phyloP scores from a whole-genome alignment of 495 filamentous ascomycete species.

The Zalerion maritima region DNA sequence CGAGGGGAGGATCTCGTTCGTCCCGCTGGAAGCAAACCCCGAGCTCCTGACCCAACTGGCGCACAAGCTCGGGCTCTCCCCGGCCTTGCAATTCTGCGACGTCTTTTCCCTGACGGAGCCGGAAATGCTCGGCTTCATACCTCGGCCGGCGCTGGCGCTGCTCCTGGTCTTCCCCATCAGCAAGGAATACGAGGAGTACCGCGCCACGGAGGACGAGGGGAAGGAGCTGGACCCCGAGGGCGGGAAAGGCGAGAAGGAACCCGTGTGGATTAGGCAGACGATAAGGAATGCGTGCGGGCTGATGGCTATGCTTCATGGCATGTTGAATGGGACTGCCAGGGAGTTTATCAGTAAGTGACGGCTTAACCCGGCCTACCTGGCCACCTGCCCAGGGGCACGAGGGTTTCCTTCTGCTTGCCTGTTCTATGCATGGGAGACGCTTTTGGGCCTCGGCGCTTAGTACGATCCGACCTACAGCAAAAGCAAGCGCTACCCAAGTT shows the following conservation, averaged over 20 bases:
- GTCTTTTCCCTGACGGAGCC: constrained; percentile 72
- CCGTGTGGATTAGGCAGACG: constrained; percentile 75
- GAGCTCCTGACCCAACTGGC: constrained; percentile 65
- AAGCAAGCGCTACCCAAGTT: too few species aligned
- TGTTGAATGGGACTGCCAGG: constrained; percentile 38
- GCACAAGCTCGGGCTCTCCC: constrained; percentile 58
- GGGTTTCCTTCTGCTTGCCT: too few species aligned
- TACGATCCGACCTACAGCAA: too few species aligned
- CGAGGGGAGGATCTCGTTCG: too few species aligned
- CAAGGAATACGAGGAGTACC: constrained; percentile 50
- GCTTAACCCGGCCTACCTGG: too few species aligned
- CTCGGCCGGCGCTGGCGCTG: constrained; percentile 68
- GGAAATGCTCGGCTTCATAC: constrained; percentile 63
- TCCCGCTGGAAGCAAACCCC: constrained; percentile 50
- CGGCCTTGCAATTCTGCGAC: constrained; percentile 57
- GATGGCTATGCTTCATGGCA: constrained; percentile 63
- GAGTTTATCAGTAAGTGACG: constrained; percentile 25
- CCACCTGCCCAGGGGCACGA: too few species aligned
- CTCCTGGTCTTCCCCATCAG: constrained; percentile 76
- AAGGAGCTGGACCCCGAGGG: constrained; percentile 22
- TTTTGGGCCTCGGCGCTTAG: too few species aligned
- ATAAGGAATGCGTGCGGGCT: constrained; percentile 73
- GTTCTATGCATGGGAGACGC: too few species aligned
- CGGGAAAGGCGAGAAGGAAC: constrained; percentile 28
- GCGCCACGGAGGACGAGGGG: constrained; percentile 46